These are phyloP conservation scores for Licmophora abbreviata DNA, from an alignment of 108 stramenopile genomes.

Conservation along the genomic window DNA sequence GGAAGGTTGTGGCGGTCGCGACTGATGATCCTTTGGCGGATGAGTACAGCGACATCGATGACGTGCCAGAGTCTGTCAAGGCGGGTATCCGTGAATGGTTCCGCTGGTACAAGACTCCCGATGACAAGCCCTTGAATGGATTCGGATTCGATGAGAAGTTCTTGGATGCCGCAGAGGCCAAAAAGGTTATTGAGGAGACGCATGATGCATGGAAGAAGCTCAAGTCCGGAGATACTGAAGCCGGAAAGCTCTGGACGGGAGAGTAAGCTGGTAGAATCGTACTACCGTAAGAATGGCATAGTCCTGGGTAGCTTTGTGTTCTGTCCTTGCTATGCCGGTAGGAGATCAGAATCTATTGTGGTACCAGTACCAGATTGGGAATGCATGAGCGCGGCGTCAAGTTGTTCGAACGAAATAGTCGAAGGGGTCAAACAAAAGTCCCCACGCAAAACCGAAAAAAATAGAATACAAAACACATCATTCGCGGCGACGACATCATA, in stretches of 20 bases:
- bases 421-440: too few species aligned
- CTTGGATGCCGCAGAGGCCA: conserved; percentile 72
- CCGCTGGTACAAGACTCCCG: conserved; percentile 99
- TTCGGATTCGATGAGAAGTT: conserved; percentile 98
- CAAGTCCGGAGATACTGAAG: conserved; percentile 63
- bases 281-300: too few species aligned
- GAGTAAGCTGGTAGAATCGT: too few species aligned
- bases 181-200: conserved; percentile 94
- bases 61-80: conserved; percentile 91
- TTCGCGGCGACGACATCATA: too few species aligned
- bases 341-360: too few species aligned
- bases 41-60: conserved; percentile 93
- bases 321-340: too few species aligned
- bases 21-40: conserved; percentile 90
- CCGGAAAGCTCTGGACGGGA: conserved; percentile 82
- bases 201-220: conserved; percentile 96
- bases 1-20: conserved; percentile 97
- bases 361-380: too few species aligned
- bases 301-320: too few species aligned
- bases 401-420: too few species aligned
- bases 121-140: conserved; percentile 97
- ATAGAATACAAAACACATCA: too few species aligned
- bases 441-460: too few species aligned
- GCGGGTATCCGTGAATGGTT: conserved; percentile 98
- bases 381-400: too few species aligned